A percentile compares a stretch with the other conserved stretches of the same genome.
Conservation (phyloP, 2,329 filamentous ascomycete species). For the Onygenales sp. region DNA sequence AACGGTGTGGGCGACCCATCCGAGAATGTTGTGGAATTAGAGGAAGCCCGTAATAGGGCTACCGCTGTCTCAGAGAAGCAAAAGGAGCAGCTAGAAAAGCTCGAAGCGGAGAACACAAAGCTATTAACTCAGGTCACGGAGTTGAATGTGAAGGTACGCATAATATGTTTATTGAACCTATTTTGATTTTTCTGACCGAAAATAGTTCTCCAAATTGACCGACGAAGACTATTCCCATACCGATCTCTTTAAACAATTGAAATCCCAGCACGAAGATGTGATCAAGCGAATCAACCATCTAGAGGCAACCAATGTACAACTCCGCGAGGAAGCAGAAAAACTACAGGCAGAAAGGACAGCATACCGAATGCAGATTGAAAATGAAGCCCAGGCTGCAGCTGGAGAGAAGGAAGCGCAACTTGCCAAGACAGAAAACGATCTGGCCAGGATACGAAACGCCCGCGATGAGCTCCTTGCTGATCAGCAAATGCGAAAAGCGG, state of each 20-base stretch:
- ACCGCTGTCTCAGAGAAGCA: slow-evolving; percentile 68
- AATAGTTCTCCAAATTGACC: slow-evolving; percentile 58
- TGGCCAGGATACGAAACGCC: slow-evolving; percentile 72
- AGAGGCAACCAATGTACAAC: slow-evolving; percentile 75
- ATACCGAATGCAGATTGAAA: slow-evolving; percentile 71
- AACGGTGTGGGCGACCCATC: slow-evolving; percentile 38
- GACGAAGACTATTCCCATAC: slow-evolving; percentile 93
- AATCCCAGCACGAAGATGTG: slow-evolving; percentile 81
- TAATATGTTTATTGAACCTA: slow-evolving; percentile 9
- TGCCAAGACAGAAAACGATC: slow-evolving; percentile 69
- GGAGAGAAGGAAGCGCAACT: slow-evolving; percentile 75
- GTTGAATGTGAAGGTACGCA: slow-evolving; percentile 49
- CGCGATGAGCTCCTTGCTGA: slow-evolving; percentile 83
- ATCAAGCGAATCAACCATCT: slow-evolving; percentile 86
- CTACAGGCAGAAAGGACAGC: slow-evolving; percentile 74
- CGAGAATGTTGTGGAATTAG: slow-evolving; percentile 55
- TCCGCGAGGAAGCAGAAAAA: slow-evolving; percentile 78
- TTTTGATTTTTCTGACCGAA: slow-evolving; percentile 47
- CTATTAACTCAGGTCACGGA: slow-evolving; percentile 71
- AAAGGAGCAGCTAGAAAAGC: slow-evolving; percentile 75
- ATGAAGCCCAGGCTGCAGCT: slow-evolving; percentile 63
- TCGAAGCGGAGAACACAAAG: slow-evolving; percentile 66
- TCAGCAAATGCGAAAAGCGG: slow-evolving; percentile 65
- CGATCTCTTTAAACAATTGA: slow-evolving; percentile 86
- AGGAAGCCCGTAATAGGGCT: slow-evolving; percentile 68